A percentile compares a stretch with the other conserved stretches of the same genome.
Evolutionary conservation across 2,329 filamentous ascomycete species (phyloP).

Genomic region (Talaromyces sp.): DNA sequence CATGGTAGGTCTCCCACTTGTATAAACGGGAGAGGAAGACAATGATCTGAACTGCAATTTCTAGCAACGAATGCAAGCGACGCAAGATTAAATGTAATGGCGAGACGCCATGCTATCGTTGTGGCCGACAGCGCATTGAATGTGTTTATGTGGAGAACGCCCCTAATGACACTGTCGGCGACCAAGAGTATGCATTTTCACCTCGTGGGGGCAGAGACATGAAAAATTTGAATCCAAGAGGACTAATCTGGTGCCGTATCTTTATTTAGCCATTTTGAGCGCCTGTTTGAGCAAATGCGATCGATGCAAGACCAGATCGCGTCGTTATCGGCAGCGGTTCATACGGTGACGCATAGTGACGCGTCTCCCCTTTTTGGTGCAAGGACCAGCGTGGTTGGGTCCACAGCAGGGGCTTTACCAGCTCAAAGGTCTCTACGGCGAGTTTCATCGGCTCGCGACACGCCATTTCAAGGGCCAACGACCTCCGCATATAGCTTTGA

Average conservation of each 20-base stretch:
- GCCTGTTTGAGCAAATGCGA: slow-evolving; percentile 34
- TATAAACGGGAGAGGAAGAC: not conserved
- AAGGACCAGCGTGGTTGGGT: slow-evolving; percentile 11
- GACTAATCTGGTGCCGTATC: not conserved
- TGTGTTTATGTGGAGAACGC: slow-evolving; percentile 60
- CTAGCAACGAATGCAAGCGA: slow-evolving; percentile 64
- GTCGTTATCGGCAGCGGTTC: slow-evolving; percentile 71
- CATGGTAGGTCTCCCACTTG: slow-evolving; percentile 52
- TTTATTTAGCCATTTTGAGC: slow-evolving; percentile 26
- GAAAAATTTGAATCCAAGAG: too few relatives aligned
- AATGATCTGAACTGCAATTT: not conserved
- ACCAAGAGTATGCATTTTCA: slow-evolving; percentile 64
- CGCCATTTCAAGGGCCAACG: slow-evolving; percentile 80
- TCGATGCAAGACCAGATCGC: slow-evolving; percentile 69
- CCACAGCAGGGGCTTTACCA: slow-evolving; percentile 7
- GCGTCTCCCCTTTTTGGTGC: slow-evolving; percentile 11
- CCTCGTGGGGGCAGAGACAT: too few relatives aligned
- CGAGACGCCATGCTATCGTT: slow-evolving; percentile 63
- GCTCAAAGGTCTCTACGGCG: slow-evolving; percentile 21
- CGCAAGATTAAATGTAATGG: slow-evolving; percentile 70
- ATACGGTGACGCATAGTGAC: slow-evolving; percentile 57
- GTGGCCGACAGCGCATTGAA: slow-evolving; percentile 51
- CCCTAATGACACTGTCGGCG: slow-evolving; percentile 67
- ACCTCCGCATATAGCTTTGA: slow-evolving; percentile 82
- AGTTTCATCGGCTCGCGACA: slow-evolving; percentile 48